Evolutionary conservation across 192 early-diverging fungal species (phyloP), one percentile per base, ranked within the genome.

Genomic region (Spizellomyces punctatus): DNA sequence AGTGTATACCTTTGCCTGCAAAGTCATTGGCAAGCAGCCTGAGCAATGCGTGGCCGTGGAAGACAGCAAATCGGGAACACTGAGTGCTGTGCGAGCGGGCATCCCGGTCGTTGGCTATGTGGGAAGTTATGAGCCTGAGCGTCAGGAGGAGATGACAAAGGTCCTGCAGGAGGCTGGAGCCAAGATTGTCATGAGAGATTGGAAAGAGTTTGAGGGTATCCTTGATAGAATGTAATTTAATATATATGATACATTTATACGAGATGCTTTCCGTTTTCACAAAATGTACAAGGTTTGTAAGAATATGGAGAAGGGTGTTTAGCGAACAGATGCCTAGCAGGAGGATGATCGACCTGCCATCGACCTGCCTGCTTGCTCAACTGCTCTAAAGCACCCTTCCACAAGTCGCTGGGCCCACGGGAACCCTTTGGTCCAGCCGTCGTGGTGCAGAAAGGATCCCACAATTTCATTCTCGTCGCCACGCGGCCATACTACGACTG

Each of bases 1-100:
- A 48, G 41, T 67, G 4, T 67, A 67, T 19, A 55, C 46, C 42
- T 45, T 45, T 67, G 66, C 66, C 57, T 54, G 50, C 52, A 16
- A 67, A 56, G 36, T 17, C 22, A 16, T 67, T 10, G 66, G 66
- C 19, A 42, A n/a, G 52, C 12, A 17, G 10, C 50, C 52, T 1
- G 66, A n/a, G 5, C 5, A 55, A 17, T 67, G 66, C 54, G 47
- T 67, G 16, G 66, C 66, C 41, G 66, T 58, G n/a, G 66, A 67
- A 19, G 66, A 67, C 66, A 57, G 50, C n/a, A 43, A 56, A 16
- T 36, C 19, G 22, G 66, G 66, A 12, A 36, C 22, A 5, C 54
- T 48, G 17, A 58, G 50, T 17, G 66, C 66, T 22, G 66, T 67
- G 12, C 22, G 66, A 14, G 66, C 66, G 10, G 66, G 66, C 3